A percentile compares a stretch with the other conserved stretches of the same genome.
Evolutionary conservation across 1,284 basidiomycete species (phyloP).

Genomic region (Agroathelia rolfsii): DNA sequence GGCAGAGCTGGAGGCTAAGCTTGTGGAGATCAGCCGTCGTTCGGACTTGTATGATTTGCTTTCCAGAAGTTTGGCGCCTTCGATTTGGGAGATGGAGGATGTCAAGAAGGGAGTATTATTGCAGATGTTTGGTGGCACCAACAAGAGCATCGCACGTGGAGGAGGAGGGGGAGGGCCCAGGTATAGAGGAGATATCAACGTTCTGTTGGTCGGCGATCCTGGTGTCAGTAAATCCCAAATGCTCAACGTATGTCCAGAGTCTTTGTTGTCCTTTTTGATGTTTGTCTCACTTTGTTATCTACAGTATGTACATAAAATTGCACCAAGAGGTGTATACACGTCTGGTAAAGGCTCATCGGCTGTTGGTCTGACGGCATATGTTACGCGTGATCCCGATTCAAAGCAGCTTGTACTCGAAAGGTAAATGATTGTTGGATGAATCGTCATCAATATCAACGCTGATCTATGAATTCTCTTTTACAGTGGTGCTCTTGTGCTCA

Average conservation of each 20-base stretch:
- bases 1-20: slow-evolving; percentile 40
- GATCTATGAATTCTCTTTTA: neutral
- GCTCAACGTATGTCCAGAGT: slow-evolving; percentile 54
- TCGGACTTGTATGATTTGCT: slow-evolving; percentile 87
- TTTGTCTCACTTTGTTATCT: slow-evolving; percentile 3
- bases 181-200: slow-evolving; percentile 97
- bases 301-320: slow-evolving; percentile 98
- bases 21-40: slow-evolving; percentile 62
- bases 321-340: slow-evolving; percentile 92
- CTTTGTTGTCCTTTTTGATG: neutral
- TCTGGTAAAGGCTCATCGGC: slow-evolving; percentile 98
- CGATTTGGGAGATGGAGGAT: slow-evolving; percentile 97
- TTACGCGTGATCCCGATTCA: slow-evolving; percentile 95
- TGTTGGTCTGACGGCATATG: slow-evolving; percentile 96
- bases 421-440: no score
- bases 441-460: neutral
- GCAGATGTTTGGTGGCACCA: slow-evolving; percentile 95
- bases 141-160: slow-evolving; percentile 87
- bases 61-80: slow-evolving; percentile 82
- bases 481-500: slow-evolving; percentile 92
- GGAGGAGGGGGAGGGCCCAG: slow-evolving; percentile 93
- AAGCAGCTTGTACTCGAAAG: slow-evolving; percentile 97
- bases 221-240: slow-evolving; percentile 98
- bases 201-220: slow-evolving; percentile 93
- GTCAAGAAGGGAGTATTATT: slow-evolving; percentile 97